phyloP scores from a whole-genome alignment of 2,329 filamentous ascomycete genomes.

The Fusarium lyarnte region DNA sequence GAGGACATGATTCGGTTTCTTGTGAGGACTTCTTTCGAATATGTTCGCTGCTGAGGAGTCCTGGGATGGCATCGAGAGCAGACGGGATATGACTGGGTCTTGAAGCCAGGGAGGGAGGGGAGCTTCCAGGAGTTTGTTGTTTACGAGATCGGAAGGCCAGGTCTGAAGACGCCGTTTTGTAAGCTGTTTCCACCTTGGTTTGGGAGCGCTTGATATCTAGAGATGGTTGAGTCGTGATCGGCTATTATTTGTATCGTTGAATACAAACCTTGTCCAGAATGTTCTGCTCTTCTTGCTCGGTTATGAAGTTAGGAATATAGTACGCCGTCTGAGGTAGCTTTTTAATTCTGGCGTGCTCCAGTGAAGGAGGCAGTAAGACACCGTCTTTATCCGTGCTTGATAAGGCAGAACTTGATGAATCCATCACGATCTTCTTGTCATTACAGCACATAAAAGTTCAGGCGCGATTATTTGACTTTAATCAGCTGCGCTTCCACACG shows the following conservation, averaged over 20 bases:
- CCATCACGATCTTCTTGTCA: constrained; percentile 17
- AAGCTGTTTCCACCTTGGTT: constrained; percentile 85
- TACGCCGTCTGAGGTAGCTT: constrained; percentile 73
- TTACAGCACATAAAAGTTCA: neutral
- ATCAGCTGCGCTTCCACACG: constrained; percentile 16
- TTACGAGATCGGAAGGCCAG: constrained; percentile 84
- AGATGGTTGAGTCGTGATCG: constrained; percentile 26
- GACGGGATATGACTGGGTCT: constrained; percentile 72
- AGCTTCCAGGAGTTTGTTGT: constrained; percentile 78
- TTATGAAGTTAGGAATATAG: constrained; percentile 90
- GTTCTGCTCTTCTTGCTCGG: constrained; percentile 73
- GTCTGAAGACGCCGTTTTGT: constrained; percentile 91
- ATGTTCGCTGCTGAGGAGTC: constrained; percentile 50
- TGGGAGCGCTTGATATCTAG: constrained; percentile 70
- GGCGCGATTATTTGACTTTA: neutral
- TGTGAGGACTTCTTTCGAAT: constrained; percentile 75
- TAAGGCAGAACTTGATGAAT: constrained; percentile 6
- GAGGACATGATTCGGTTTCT: constrained; percentile 85
- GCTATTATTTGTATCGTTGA: neutral
- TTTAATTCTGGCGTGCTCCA: constrained; percentile 63
- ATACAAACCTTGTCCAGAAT: constrained; percentile 74
- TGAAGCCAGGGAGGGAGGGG: constrained; percentile 80
- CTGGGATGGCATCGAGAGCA: constrained; percentile 60
- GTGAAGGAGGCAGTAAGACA: constrained; percentile 55
- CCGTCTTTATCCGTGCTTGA: neutral